Evolutionary conservation across 176 grass and related monocot genomes (phyloP).

Genomic region (Puya raimondii): DNA sequence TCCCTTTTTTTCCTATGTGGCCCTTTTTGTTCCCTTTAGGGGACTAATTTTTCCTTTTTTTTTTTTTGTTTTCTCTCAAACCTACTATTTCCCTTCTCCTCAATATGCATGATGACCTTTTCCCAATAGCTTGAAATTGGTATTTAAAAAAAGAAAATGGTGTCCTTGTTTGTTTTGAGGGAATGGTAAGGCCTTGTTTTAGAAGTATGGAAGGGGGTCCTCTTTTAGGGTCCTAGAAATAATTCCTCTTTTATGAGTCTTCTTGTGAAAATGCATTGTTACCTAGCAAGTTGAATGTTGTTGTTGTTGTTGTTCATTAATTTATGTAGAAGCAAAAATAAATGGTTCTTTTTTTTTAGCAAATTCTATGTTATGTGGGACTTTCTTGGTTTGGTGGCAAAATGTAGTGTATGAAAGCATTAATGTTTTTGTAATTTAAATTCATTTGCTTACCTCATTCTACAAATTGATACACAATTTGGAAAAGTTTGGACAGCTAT

Average conservation of each 20-base stretch:
- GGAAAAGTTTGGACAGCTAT: background rate
- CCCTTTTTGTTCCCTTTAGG: constrained; percentile 20
- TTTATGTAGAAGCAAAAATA: constrained; percentile 14
- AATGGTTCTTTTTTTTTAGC: constrained; percentile 6
- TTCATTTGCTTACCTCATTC: background rate
- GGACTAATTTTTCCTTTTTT: background rate
- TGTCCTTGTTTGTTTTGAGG: constrained; percentile 19
- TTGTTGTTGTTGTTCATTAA: background rate
- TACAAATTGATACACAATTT: background rate
- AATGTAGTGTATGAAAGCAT: no score
- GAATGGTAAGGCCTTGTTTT: constrained; percentile 16
- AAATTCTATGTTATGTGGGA: background rate
- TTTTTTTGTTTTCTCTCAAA: no score
- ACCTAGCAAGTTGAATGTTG: background rate
- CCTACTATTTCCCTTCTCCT: constrained; percentile 13
- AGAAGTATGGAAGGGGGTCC: constrained; percentile 10
- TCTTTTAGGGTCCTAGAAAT: constrained; percentile 10
- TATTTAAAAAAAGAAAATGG: constrained; percentile 19
- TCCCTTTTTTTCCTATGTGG: constrained; percentile 5
- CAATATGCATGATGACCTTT: constrained; percentile 8
- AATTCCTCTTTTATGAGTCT: constrained; percentile 1
- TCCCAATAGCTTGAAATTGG: constrained; percentile 15
- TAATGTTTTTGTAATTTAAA: background rate
- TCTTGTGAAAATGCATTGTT: background rate
- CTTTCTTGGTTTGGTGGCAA: no score